Conservation (phyloP, 352 stramenopile genomes). For the Pythium dissotocum region DNA sequence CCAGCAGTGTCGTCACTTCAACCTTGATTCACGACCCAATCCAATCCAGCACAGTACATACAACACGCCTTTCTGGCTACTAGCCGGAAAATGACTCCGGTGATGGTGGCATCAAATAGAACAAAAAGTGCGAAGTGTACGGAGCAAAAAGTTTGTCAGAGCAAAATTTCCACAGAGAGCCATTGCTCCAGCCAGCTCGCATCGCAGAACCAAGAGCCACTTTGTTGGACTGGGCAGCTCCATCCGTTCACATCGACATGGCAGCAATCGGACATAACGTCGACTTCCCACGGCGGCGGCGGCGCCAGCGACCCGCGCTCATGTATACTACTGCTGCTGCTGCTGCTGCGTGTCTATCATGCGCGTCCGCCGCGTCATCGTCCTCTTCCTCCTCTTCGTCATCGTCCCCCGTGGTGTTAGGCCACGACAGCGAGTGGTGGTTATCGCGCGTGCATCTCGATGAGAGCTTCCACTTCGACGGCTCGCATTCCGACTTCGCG, state of each 20-base stretch:
- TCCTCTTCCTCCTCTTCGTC: conserved; percentile 16
- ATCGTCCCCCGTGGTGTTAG: conserved; percentile 5
- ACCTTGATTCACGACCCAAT: not conserved
- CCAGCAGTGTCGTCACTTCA: not conserved
- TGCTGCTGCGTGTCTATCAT: not conserved
- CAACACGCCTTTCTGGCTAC: not conserved
- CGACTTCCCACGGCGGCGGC: not conserved
- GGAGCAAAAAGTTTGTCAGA: not conserved
- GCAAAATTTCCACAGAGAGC: not conserved
- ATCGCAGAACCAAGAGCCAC: conserved; percentile 2
- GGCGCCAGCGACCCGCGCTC: not conserved
- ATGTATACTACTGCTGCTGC: not conserved
- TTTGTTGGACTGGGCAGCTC: not conserved
- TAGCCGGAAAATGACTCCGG: not conserved
- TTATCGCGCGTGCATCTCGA: conserved; percentile 32
- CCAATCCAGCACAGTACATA: not conserved
- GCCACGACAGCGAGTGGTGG: conserved; percentile 24
- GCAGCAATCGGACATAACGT: not conserved
- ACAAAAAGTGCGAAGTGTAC: conserved; percentile 5
- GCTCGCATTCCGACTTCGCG: conserved; percentile 49
- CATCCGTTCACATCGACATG: not conserved
- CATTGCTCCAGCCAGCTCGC: not conserved
- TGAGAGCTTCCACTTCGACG: conserved; percentile 47
- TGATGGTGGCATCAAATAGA: not conserved
- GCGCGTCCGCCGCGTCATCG: conserved; percentile 1